Conservation (phyloP, 306 rosid species). For the Acmispon strigosus region DNA sequence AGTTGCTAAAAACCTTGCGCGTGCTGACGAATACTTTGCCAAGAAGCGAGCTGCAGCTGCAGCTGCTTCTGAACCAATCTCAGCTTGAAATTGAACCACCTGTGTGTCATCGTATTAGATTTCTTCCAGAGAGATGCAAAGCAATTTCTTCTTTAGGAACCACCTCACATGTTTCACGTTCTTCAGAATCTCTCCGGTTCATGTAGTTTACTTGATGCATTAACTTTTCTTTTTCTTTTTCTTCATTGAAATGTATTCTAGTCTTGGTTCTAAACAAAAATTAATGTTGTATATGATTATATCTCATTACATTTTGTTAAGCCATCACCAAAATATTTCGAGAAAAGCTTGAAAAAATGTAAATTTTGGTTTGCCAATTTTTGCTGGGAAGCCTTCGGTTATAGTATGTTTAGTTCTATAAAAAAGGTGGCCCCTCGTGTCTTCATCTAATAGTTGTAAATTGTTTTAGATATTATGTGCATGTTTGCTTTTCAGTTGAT, state of each 20-base stretch:
- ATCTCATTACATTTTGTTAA: conserved; percentile 13
- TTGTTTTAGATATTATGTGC: background rate
- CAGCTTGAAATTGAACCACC: conserved; percentile 30
- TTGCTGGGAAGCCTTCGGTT: background rate
- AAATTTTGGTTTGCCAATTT: conserved; percentile 6
- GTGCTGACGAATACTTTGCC: conserved; percentile 93
- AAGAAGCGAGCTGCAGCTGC: conserved; percentile 71
- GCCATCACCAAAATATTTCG: conserved; percentile 1
- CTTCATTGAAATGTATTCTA: conserved; percentile 2
- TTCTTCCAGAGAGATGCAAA: conserved; percentile 19
- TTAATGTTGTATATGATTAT: background rate
- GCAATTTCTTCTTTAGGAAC: conserved; percentile 14
- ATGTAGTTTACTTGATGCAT: background rate
- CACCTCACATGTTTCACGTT: background rate
- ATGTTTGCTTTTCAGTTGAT: too few species aligned
- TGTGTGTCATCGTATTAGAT: background rate
- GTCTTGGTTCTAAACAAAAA: background rate
- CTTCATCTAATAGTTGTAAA: background rate
- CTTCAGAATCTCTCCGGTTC: conserved; percentile 13
- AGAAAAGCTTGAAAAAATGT: background rate
- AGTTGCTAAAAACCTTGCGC: conserved; percentile 86
- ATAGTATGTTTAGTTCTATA: background rate
- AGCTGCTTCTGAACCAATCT: conserved; percentile 35
- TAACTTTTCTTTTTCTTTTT: background rate
- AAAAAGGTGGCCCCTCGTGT: background rate